Base-by-base conservation (phyloP, 2,329 filamentous ascomycete species). In the Bimuria novae-zelandiae region DNA sequence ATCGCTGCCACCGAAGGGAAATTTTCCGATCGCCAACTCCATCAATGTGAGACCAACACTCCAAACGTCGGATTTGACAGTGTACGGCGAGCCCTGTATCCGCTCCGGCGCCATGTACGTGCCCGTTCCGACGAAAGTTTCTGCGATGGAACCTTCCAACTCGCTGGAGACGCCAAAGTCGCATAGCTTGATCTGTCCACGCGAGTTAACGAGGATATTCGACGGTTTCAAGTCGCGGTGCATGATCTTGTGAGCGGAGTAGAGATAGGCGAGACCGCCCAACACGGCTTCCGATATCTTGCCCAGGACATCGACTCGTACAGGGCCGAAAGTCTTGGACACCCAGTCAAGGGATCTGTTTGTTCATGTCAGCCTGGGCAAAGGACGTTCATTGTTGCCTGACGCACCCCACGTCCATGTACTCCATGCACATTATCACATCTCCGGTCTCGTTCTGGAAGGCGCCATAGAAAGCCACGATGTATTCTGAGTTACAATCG, bases 401-500 rank as follows among this genome's bases (percentile, higher is more conserved):
- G 7, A 79, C 90, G 76, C 83, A 97, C 94, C 94, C 94, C 72
- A 93, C 91, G 76, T 99, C 94, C 91, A 96, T 96, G 73, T 99
- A 97, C 75, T 99, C 94, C 94, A 99, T 99, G 75, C 94, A 99
- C 88, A 99, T 93, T 65, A 97, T 95, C 54, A 99, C 95, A 77
- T 99, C 94, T 71, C 95, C 93, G 57, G 92, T 92, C 70, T 95
- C 90, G 72, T 96, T 97, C 69, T 97, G 84, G 71, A 97, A 99
- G 32, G 94, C 94, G 55, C 94, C 94, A 70, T 97, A 97, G 76
- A 97, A 99, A 49, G 89, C 96, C 55, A 99, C 94, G 68, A 99
- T 97, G 75, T 95, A 92, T 56, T 94, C 90, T 19, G 90, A 97
- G 70, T 96, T 94, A 76, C 94, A 99, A 69, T 95, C 91, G 72